These are phyloP conservation scores for Urostyla sp. DNA, from an alignment of 73 alveolate species.

Conservation along the genomic window DNA sequence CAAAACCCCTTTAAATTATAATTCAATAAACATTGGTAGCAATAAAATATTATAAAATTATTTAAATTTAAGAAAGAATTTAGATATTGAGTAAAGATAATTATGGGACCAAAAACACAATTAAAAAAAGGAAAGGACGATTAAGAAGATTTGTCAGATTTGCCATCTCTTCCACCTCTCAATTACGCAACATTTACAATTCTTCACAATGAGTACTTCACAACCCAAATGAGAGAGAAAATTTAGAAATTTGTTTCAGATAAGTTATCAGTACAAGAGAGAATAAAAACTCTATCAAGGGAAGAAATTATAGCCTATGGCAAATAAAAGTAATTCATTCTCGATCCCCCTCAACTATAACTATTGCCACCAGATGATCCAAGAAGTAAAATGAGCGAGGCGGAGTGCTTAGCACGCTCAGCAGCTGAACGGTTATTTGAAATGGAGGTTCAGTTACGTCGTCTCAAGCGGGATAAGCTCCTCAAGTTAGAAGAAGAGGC, in stretches of 20 bases:
- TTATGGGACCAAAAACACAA: too few relatives aligned
- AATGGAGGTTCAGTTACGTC: slow-evolving; percentile 55
- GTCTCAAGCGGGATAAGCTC: slow-evolving; percentile 61
- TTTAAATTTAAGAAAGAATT: too few relatives aligned
- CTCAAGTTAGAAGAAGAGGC: slow-evolving; percentile 55
- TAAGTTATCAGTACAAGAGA: slow-evolving; percentile 14
- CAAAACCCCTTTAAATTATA: too few relatives aligned
- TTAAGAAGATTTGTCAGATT: slow-evolving; percentile 69
- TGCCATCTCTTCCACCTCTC: slow-evolving; percentile 69
- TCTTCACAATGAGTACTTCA: slow-evolving; percentile 6
- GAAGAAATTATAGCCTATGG: slow-evolving; percentile 68
- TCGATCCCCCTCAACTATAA: slow-evolving; percentile 45
- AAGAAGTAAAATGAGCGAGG: slow-evolving; percentile 39
- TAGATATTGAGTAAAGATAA: too few relatives aligned
- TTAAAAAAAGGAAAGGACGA: slow-evolving; percentile 54
- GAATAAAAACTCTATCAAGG: slow-evolving; percentile 50
- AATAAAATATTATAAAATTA: too few relatives aligned
- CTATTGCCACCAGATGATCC: slow-evolving; percentile 53
- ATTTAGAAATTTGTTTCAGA: slow-evolving; percentile 26
- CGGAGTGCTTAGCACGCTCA: slow-evolving; percentile 56
- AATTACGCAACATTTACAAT: slow-evolving; percentile 51
- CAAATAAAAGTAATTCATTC: slow-evolving; percentile 38
- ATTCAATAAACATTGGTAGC: too few relatives aligned
- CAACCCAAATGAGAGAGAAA: slow-evolving; percentile 51
- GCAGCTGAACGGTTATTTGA: slow-evolving; percentile 71